phyloP scores from a whole-genome alignment of 2,329 filamentous ascomycete genomes.

The Fusarium concolor region DNA sequence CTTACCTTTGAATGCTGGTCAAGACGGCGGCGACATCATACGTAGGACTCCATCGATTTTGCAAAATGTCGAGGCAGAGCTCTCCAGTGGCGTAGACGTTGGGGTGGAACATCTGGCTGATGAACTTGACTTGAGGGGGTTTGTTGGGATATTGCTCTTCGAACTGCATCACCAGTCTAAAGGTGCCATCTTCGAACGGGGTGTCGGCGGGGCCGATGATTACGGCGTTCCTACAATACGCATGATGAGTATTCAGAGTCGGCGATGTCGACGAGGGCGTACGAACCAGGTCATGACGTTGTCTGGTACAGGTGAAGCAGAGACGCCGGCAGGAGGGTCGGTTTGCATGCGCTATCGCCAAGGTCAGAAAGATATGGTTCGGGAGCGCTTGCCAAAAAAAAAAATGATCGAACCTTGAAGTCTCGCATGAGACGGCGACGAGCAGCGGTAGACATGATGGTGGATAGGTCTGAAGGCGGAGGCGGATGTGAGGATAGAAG shows the following conservation, averaged over 20 bases:
- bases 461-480: constrained; percentile 17
- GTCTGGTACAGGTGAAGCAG: constrained; percentile 93
- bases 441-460: constrained; percentile 84
- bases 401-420: constrained; percentile 82
- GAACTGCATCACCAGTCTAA: constrained; percentile 98
- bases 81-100: constrained; percentile 98
- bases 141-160: constrained; percentile 99
- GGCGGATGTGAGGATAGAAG: constrained; percentile 7
- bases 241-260: constrained; percentile 32
- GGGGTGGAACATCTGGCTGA: constrained; percentile 98
- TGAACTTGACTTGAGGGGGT: constrained; percentile 96
- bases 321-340: constrained; percentile 95
- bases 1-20: constrained; percentile 95
- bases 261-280: constrained; percentile 19
- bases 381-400: background rate
- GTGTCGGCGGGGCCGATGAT: constrained; percentile 98
- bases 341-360: constrained; percentile 91
- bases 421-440: constrained; percentile 98
- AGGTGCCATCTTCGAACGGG: constrained; percentile 97
- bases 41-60: constrained; percentile 98
- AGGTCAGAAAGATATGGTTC: constrained; percentile 20
- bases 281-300: constrained; percentile 96
- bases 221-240: constrained; percentile 84
- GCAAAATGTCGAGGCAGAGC: constrained; percentile 94
- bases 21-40: constrained; percentile 98